Evolutionary conservation across 2,329 filamentous ascomycete genomes (phyloP).

Genomic region (Ascomycota sp.): DNA sequence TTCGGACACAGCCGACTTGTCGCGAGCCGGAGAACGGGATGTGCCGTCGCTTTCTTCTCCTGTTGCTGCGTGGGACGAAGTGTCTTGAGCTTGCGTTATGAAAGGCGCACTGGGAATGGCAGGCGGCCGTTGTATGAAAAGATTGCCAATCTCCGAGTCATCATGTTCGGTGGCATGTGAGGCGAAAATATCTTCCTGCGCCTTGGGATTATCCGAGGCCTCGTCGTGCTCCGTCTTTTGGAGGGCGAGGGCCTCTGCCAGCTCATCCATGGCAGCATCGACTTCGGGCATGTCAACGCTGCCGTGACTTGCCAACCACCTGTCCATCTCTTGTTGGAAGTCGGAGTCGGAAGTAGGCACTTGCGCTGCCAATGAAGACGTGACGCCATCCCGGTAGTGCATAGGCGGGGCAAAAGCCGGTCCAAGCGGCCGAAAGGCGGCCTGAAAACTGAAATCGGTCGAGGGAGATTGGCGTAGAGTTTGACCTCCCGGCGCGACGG

Average conservation of each 20-base stretch:
- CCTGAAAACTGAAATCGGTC: conserved; percentile 9
- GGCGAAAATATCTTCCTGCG: neutral
- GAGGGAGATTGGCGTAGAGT: conserved; percentile 5
- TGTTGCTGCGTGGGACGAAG: neutral
- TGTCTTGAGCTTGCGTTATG: neutral
- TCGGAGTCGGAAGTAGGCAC: conserved; percentile 10
- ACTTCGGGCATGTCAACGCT: conserved; percentile 15
- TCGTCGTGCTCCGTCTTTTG: conserved; percentile 17
- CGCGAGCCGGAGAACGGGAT: too few species aligned
- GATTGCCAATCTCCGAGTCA: conserved; percentile 11
- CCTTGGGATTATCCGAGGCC: conserved; percentile 2
- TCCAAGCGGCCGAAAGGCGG: conserved; percentile 10
- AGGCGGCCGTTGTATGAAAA: conserved; percentile 8
- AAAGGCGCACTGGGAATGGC: neutral
- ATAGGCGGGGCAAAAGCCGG: conserved; percentile 3
- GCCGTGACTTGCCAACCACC: conserved; percentile 18
- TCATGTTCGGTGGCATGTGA: conserved; percentile 9
- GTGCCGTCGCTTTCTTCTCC: conserved; percentile 1
- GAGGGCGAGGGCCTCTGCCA: conserved; percentile 8
- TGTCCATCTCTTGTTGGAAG: conserved; percentile 19
- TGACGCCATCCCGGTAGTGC: too few species aligned
- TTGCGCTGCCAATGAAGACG: neutral
- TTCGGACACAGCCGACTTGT: conserved; percentile 17
- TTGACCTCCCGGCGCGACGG: conserved; percentile 5
- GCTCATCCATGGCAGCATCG: conserved; percentile 20